Conservation (phyloP, 257 asterid genomes). For the Cynanchum wilfordii region DNA sequence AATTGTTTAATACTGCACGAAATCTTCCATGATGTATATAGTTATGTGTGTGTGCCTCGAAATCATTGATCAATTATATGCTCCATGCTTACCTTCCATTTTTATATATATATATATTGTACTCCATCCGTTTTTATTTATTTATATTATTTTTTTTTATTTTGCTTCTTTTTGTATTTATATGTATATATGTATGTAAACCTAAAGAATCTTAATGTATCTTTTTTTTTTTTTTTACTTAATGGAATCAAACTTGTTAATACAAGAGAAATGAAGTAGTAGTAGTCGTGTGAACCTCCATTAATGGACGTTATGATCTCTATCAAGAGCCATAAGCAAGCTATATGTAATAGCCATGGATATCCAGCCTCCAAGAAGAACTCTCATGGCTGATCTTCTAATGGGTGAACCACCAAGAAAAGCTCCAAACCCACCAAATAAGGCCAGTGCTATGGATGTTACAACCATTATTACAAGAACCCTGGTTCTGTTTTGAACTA, state of each 20-base stretch:
- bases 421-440: conserved; percentile 50
- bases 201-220: too few relatives aligned
- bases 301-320: conserved; percentile 13
- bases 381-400: conserved; percentile 39
- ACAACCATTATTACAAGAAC: conserved; percentile 29
- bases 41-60: background rate
- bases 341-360: conserved; percentile 60
- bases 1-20: background rate
- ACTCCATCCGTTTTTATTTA: too few relatives aligned
- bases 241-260: too few relatives aligned
- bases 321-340: conserved; percentile 46
- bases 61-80: background rate
- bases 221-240: too few relatives aligned
- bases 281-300: background rate
- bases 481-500: conserved; percentile 20
- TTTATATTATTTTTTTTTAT: too few relatives aligned
- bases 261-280: background rate
- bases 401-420: conserved; percentile 49
- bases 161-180: too few relatives aligned
- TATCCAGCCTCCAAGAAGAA: conserved; percentile 61
- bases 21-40: too few relatives aligned
- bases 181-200: too few relatives aligned
- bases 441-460: conserved; percentile 32
- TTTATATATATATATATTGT: too few relatives aligned
- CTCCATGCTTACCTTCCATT: background rate